These are phyloP conservation scores for Coprinellus aureogranulatus DNA, from an alignment of 768 basidiomycete genomes.

Conservation along the genomic window DNA sequence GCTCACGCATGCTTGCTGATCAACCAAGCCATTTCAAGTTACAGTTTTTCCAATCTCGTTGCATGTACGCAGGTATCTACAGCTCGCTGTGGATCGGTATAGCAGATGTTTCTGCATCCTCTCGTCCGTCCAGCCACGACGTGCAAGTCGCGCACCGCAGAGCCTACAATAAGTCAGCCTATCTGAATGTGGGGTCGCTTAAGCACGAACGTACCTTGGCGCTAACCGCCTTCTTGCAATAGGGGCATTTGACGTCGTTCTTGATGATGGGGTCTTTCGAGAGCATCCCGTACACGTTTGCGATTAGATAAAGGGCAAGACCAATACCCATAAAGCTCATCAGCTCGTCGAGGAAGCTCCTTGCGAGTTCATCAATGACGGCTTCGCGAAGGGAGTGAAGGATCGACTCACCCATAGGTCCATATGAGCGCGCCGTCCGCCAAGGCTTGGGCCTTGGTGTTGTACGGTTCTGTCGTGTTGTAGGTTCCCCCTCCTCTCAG, in stretches of 20 bases:
- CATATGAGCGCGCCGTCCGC: conserved; percentile 44
- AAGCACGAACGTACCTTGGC: conserved; percentile 29
- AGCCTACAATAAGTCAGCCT: background rate
- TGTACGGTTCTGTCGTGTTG: conserved; percentile 28
- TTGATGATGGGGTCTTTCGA: conserved; percentile 42
- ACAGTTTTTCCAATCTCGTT: no score
- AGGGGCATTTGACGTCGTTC: conserved; percentile 36
- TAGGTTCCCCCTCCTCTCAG: conserved; percentile 32
- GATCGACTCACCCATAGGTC: conserved; percentile 28
- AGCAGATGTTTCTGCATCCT: conserved; percentile 7
- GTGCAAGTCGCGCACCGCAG: conserved; percentile 4
- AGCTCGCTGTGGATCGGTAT: background rate
- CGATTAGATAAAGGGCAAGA: conserved; percentile 35
- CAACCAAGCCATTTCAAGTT: no score
- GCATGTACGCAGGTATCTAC: no score
- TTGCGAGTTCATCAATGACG: conserved; percentile 3
- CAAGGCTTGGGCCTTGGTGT: conserved; percentile 41
- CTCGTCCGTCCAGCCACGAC: conserved; percentile 8
- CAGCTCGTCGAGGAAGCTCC: conserved; percentile 36
- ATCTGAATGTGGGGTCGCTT: background rate
- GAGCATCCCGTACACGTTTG: conserved; percentile 33
- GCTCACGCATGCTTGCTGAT: no score
- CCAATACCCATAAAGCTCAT: conserved; percentile 40
- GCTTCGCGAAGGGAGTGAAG: background rate
- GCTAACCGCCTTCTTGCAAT: conserved; percentile 42